Conservation (phyloP, 306 rosid species). For the Dryas alaskensis region DNA sequence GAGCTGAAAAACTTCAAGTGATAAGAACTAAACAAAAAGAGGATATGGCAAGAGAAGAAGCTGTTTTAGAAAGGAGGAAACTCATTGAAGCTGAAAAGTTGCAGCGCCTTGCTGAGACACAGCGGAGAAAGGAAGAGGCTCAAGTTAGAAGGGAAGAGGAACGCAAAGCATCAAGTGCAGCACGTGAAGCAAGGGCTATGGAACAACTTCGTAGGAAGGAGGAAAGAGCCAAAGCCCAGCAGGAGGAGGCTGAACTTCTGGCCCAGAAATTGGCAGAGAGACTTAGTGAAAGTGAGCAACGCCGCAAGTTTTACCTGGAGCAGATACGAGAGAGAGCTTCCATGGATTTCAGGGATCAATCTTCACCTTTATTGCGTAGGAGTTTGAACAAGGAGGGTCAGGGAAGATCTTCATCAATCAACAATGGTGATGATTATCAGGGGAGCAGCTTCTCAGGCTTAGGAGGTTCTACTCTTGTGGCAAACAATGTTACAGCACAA, state of each 20-base stretch:
- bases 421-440: constrained; percentile 63
- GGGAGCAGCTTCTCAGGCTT: constrained; percentile 45
- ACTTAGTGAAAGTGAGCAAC: constrained; percentile 94
- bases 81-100: constrained; percentile 95
- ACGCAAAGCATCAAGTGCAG: constrained; percentile 98
- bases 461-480: constrained; percentile 56
- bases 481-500: constrained; percentile 58
- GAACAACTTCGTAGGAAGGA: constrained; percentile 96
- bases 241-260: constrained; percentile 97
- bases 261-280: constrained; percentile 98
- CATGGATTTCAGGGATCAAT: constrained; percentile 94
- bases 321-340: constrained; percentile 98
- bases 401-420: constrained; percentile 59
- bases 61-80: constrained; percentile 88
- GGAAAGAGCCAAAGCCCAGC: constrained; percentile 98
- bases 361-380: constrained; percentile 84
- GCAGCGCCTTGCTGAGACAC: constrained; percentile 97
- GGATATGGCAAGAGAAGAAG: constrained; percentile 98
- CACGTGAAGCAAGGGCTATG: constrained; percentile 89
- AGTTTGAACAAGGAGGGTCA: constrained; percentile 67
- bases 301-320: constrained; percentile 88
- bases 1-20: constrained; percentile 97
- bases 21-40: constrained; percentile 93
- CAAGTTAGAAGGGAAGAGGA: constrained; percentile 95
- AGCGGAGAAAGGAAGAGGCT: constrained; percentile 96